These are phyloP conservation scores for Penicillium cosmopolitanum DNA, from an alignment of 495 filamentous ascomycete genomes.

Conservation along the genomic window DNA sequence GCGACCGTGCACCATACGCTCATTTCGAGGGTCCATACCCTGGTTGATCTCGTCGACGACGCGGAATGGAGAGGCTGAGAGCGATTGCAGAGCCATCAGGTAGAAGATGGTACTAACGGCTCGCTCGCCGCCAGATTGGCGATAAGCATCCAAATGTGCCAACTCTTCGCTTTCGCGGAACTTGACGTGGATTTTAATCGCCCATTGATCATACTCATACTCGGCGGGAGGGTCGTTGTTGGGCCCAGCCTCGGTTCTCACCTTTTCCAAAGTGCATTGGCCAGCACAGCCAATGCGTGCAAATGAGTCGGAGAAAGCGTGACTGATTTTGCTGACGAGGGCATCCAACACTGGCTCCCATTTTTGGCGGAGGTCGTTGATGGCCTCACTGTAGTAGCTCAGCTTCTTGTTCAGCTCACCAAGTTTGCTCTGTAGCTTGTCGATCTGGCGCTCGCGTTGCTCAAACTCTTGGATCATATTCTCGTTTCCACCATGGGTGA, in stretches of 20 bases:
- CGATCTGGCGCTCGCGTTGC: slow-evolving; percentile 63
- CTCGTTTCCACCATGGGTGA: slow-evolving; percentile 79
- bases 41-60: slow-evolving; percentile 99
- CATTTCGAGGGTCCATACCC: slow-evolving; percentile 98
- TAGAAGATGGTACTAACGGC: slow-evolving; percentile 99
- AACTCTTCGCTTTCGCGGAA: slow-evolving; percentile 88
- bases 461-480: slow-evolving; percentile 80
- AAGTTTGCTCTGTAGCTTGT: slow-evolving; percentile 55
- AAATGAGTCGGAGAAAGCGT: slow-evolving; percentile 89
- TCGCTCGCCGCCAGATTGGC: slow-evolving; percentile 94
- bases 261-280: slow-evolving; percentile 71
- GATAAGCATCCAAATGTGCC: slow-evolving; percentile 82
- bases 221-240: slow-evolving; percentile 54
- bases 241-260: slow-evolving; percentile 39
- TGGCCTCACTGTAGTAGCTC: slow-evolving; percentile 55
- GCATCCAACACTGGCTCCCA: slow-evolving; percentile 89
- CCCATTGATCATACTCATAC: slow-evolving; percentile 88
- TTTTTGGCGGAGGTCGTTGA: slow-evolving; percentile 55
- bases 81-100: slow-evolving; percentile 94
- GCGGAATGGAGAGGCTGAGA: slow-evolving; percentile 95
- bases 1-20: slow-evolving; percentile 94
- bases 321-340: slow-evolving; percentile 79
- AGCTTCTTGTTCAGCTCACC: slow-evolving; percentile 49
- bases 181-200: slow-evolving; percentile 90
- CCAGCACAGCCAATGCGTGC: slow-evolving; percentile 94